Evolutionary conservation across 495 filamentous ascomycete species (phyloP).

Genomic region (Aspergillus cristatus): DNA sequence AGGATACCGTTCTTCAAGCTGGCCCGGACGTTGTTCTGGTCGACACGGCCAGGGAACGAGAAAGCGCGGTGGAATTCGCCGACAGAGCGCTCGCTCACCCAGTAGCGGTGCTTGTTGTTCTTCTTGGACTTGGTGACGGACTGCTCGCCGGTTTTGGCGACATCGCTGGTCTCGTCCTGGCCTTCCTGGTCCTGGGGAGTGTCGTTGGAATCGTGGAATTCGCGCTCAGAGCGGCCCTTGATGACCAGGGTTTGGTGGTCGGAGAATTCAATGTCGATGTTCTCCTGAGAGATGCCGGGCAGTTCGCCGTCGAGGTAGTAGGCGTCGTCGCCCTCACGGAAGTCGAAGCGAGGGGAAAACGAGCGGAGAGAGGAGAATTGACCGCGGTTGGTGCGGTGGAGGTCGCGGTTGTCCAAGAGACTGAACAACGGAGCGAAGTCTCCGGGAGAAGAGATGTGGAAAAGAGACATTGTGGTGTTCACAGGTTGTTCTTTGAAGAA

Average conservation of each 20-base stretch:
- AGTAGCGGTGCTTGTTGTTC: conserved; percentile 50
- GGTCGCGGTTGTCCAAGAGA: conserved; percentile 37
- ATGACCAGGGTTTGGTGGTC: conserved; percentile 72
- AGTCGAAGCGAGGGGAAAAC: conserved; percentile 74
- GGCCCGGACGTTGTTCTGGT: conserved; percentile 73
- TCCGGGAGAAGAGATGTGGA: conserved; percentile 21
- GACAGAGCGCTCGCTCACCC: conserved; percentile 73
- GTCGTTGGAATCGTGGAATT: conserved; percentile 33
- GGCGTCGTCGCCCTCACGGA: conserved; percentile 56
- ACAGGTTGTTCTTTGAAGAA: conserved; percentile 2
- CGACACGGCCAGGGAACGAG: conserved; percentile 65
- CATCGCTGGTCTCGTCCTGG: conserved; percentile 19
- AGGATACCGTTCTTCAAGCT: conserved; percentile 72
- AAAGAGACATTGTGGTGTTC: conserved; percentile 33
- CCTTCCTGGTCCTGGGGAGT: too few species aligned
- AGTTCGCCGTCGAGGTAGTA: conserved; percentile 90
- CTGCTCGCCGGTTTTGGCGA: conserved; percentile 8
- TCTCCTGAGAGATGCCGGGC: conserved; percentile 69
- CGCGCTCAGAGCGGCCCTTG: conserved; percentile 50
- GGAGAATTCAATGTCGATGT: conserved; percentile 78
- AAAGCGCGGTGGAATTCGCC: conserved; percentile 81
- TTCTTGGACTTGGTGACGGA: conserved; percentile 15
- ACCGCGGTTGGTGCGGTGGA: conserved; percentile 23
- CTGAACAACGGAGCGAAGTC: conserved; percentile 40
- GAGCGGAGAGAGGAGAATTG: conserved; percentile 21